Conservation (phyloP, 495 filamentous ascomycete genomes). For the Hyaloscypha finlandica region DNA sequence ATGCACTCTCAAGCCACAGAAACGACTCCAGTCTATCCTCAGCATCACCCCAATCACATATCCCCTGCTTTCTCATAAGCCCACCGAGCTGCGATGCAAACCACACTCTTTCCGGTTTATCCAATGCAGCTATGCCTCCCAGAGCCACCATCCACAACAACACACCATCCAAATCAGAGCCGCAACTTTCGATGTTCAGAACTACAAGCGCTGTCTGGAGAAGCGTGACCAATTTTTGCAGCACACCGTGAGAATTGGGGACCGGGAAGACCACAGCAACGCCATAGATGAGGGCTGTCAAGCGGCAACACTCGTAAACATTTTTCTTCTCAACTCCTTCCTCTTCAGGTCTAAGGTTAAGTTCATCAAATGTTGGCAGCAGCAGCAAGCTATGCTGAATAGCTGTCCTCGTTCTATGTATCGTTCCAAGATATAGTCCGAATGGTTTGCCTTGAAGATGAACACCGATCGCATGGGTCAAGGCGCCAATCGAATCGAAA, state of each 20-base stretch:
- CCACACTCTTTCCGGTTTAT: slow-evolving; percentile 14
- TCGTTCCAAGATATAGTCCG: background rate
- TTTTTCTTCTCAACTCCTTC: background rate
- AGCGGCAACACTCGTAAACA: slow-evolving; percentile 11
- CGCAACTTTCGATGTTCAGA: background rate
- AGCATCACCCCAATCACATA: slow-evolving; percentile 4
- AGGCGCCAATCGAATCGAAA: slow-evolving; percentile 5
- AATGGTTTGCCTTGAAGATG: slow-evolving; percentile 1
- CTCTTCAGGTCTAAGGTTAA: background rate
- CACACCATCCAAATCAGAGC: background rate
- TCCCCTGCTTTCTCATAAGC: background rate
- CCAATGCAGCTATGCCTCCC: slow-evolving; percentile 13
- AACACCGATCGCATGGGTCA: slow-evolving; percentile 8
- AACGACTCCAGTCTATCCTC: slow-evolving; percentile 3
- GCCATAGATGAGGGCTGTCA: slow-evolving; percentile 13
- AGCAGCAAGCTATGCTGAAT: slow-evolving; percentile 9
- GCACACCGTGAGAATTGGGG: background rate
- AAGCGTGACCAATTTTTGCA: slow-evolving; percentile 6
- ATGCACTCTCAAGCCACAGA: slow-evolving; percentile 22
- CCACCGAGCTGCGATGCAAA: slow-evolving; percentile 8
- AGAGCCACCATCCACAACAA: slow-evolving; percentile 15
- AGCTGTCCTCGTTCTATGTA: slow-evolving; percentile 1
- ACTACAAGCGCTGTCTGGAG: background rate
- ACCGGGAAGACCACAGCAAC: slow-evolving; percentile 18
- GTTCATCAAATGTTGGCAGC: background rate